Evolutionary conservation across 352 stramenopile species (phyloP).

Genomic region (Halophytophthora polymorphica): DNA sequence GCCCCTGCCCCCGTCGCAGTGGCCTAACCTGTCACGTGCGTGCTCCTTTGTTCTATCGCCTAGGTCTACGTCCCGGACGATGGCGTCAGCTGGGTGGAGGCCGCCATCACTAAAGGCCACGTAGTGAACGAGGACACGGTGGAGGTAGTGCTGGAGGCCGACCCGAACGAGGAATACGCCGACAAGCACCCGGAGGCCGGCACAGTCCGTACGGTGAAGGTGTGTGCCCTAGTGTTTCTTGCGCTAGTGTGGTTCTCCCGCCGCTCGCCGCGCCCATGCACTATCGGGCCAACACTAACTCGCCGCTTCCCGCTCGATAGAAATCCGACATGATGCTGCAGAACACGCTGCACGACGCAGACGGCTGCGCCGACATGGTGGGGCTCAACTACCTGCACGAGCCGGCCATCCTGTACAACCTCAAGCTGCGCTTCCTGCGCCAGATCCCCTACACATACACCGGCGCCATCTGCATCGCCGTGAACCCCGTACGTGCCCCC

Average conservation of each 20-base stretch:
- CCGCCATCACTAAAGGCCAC: conserved; percentile 79
- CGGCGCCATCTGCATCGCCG: conserved; percentile 95
- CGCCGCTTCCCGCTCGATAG: conserved; percentile 27
- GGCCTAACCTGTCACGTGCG: too few relatives aligned
- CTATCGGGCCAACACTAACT: conserved; percentile 3
- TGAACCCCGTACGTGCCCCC: conserved; percentile 90
- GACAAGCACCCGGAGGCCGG: conserved; percentile 60
- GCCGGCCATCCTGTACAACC: conserved; percentile 90
- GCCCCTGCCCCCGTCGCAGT: too few relatives aligned
- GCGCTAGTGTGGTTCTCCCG: background rate
- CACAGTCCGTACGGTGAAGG: conserved; percentile 45
- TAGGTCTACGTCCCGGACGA: conserved; percentile 84
- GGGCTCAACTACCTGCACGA: conserved; percentile 91
- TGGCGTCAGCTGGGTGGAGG: conserved; percentile 80
- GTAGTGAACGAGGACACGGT: conserved; percentile 79
- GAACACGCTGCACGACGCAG: conserved; percentile 45
- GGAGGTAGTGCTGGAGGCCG: conserved; percentile 69
- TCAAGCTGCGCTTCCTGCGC: conserved; percentile 84
- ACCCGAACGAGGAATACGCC: conserved; percentile 62
- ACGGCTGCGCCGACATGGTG: conserved; percentile 84
- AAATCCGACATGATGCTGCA: conserved; percentile 78
- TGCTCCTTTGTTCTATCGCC: background rate
- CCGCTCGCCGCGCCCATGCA: background rate
- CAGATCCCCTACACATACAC: conserved; percentile 96
- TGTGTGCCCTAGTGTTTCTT: conserved; percentile 7